phyloP scores from a whole-genome alignment of 2,329 filamentous ascomycete species.

The Alternaria longipes region DNA sequence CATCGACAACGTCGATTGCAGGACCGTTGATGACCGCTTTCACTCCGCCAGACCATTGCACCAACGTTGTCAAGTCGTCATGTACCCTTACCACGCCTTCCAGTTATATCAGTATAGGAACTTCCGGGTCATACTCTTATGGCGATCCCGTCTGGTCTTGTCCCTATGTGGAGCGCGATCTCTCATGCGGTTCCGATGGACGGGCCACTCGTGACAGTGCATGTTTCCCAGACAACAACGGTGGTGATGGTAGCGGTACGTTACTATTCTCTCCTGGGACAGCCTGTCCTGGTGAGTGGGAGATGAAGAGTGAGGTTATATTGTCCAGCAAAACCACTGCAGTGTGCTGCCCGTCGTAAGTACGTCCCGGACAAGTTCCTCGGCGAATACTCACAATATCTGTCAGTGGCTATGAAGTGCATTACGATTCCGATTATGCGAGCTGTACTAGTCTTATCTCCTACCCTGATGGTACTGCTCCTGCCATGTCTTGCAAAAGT shows the following conservation, averaged over 20 bases:
- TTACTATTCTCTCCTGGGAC: background rate
- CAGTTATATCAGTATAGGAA: background rate
- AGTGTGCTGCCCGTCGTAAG: slow-evolving; percentile 9
- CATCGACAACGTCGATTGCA: background rate
- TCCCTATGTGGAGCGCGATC: background rate
- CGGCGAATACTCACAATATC: background rate
- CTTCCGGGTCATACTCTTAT: background rate
- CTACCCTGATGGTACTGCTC: background rate
- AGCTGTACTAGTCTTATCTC: background rate
- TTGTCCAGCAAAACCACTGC: background rate
- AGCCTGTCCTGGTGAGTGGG: background rate
- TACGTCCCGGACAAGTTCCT: background rate
- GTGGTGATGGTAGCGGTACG: background rate
- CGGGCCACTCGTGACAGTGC: background rate
- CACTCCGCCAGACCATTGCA: background rate
- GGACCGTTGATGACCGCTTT: slow-evolving; percentile 3
- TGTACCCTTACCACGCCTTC: background rate
- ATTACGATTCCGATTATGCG: background rate
- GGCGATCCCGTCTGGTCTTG: background rate
- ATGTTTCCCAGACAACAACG: slow-evolving; percentile 1
- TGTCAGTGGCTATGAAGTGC: background rate
- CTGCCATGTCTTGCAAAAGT: background rate
- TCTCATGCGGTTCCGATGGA: slow-evolving; percentile 5
- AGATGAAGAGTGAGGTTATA: background rate
- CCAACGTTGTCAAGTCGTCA: background rate